Conservation (phyloP, 176 grass and related monocot genomes). For the Pharus latifolius region DNA sequence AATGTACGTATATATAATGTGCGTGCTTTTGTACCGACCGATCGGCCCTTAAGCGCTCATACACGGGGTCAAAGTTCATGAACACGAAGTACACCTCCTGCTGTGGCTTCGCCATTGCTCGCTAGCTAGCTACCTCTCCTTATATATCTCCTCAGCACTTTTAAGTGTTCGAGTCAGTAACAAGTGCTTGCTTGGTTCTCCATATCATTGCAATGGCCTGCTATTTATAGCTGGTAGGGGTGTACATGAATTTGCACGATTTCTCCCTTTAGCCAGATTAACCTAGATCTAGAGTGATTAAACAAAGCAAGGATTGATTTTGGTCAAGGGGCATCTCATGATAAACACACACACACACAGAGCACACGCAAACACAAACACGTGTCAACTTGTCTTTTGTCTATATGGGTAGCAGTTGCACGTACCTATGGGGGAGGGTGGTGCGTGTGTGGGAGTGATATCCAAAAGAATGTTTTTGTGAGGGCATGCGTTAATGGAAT, state of each 20-base stretch:
- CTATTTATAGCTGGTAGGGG: constrained; percentile 34
- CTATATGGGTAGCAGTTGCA: neutral
- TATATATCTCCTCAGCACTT: neutral
- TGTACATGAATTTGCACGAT: neutral
- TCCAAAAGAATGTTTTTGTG: constrained; percentile 18
- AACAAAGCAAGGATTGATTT: constrained; percentile 8
- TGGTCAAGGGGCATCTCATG: constrained; percentile 40
- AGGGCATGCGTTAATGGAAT: constrained; percentile 12
- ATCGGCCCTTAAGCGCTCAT: constrained; percentile 65
- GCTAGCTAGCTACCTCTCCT: neutral
- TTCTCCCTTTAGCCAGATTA: constrained; percentile 25
- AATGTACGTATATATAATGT: neutral
- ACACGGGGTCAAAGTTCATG: constrained; percentile 97
- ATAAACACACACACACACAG: constrained; percentile 22
- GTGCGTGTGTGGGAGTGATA: neutral
- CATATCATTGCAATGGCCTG: constrained; percentile 7
- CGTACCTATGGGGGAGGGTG: neutral
- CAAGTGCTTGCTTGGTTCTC: constrained; percentile 13
- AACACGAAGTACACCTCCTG: constrained; percentile 94
- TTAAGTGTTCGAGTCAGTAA: neutral
- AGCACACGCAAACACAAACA: too few species aligned
- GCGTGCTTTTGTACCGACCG: constrained; percentile 15
- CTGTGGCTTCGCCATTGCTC: constrained; percentile 53
- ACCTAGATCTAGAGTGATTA: constrained; percentile 37
- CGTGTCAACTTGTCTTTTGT: too few species aligned